Conservation (phyloP, 176 grass and related monocot genomes). For the Otatea glauca region DNA sequence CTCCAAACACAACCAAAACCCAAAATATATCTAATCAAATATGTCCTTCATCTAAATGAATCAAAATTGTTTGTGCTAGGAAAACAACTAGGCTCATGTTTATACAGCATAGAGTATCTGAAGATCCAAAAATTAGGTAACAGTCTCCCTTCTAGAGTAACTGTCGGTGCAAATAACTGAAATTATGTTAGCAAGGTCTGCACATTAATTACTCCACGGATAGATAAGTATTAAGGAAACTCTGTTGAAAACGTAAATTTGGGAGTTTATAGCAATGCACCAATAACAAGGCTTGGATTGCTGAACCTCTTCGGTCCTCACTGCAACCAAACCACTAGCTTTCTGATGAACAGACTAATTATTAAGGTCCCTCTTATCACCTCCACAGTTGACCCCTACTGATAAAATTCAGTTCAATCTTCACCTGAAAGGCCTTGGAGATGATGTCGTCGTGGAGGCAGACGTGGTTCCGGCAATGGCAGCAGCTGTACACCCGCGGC, state of each 20-base stretch:
- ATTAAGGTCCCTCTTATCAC: too few relatives aligned
- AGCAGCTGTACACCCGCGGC: slow-evolving; percentile 70
- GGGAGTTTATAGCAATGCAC: too few relatives aligned
- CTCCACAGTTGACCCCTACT: too few relatives aligned
- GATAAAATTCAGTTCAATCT: too few relatives aligned
- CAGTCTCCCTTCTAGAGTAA: neutral
- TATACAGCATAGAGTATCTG: neutral
- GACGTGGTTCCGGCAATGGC: slow-evolving; percentile 74
- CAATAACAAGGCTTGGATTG: too few relatives aligned
- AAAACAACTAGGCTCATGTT: neutral
- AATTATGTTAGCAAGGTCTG: neutral
- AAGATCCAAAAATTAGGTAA: neutral
- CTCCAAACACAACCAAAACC: slow-evolving; percentile 7
- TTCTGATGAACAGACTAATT: too few relatives aligned
- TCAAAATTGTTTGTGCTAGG: neutral
- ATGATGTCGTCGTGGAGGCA: slow-evolving; percentile 88
- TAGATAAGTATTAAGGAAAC: too few relatives aligned
- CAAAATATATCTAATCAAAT: neutral
- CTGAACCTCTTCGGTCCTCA: too few relatives aligned
- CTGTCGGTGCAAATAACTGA: neutral
- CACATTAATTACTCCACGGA: too few relatives aligned
- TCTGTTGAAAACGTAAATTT: too few relatives aligned
- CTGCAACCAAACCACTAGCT: too few relatives aligned
- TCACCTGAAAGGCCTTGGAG: slow-evolving; percentile 78
- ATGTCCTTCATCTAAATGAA: neutral